Evolutionary conservation across 1,139 yeast genomes (phyloP), one percentile per base, ranked within the genome.

Genomic region (Maudiozyma humilis): DNA sequence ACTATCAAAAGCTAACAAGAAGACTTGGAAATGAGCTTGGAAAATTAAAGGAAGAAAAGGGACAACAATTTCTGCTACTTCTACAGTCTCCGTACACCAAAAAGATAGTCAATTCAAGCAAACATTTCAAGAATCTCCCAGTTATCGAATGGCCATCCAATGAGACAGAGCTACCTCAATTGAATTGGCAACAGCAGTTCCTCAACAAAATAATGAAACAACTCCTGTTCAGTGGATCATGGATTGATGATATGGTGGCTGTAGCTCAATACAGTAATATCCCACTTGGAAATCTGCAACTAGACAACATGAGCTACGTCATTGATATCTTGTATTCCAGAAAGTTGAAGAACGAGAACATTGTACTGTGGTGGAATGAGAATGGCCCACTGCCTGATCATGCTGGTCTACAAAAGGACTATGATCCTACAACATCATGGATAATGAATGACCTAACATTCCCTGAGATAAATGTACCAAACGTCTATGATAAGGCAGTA

Each of bases 281-380:
- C 40, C 98, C 99, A 1, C 60, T 91, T 36, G 87, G 97, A 61
- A 91, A 91, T 57, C 65, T 91, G 51, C 81, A 79, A 49, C 71
- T 79, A 16, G 93, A 85, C 47, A 85, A 86, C 53, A 72, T 82
- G 61, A 82, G 86, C 0, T 85, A 78, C 54, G 67, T 88, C 55
- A 83, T 91, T 51, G 99, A 91, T 65, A 73, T 91, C 36, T 79
- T 79, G 47, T 91, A 86, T 63, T 95, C 97, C 0, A 72, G 98
- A 57, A 73, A 81, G 45, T 71, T 91, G 44, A 70, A 71, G 29
- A 72, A 75, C 33, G 76, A 77, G 42, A 78, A 80, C 51, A 75
- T 86, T 42, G 82, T 89, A 2, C 66, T 91, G 39, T 93, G 98
- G 98, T 89, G 98, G 97, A 85, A 95, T 0, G 75, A 79, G 2